Conservation (phyloP, 768 basidiomycete genomes). For the Pleurotus tuoliensis region DNA sequence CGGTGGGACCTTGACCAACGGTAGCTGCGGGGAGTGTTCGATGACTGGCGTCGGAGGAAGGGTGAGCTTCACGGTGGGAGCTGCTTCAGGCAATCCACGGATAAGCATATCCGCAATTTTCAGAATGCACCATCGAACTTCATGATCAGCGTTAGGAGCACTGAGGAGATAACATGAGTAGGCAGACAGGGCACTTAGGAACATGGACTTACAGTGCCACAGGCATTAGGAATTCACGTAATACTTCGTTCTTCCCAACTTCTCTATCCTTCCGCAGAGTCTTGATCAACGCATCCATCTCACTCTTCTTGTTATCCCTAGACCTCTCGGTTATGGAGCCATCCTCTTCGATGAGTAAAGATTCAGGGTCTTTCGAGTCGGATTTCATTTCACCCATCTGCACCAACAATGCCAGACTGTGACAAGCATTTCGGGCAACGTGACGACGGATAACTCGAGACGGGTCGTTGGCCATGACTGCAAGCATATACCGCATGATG, state of each 20-base stretch:
- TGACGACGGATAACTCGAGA: conserved; percentile 82
- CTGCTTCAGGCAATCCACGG: conserved; percentile 74
- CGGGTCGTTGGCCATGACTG: conserved; percentile 82
- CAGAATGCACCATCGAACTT: conserved; percentile 87
- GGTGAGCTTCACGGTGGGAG: conserved; percentile 85
- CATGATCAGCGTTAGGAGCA: conserved; percentile 73
- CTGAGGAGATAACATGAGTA: conserved; percentile 31
- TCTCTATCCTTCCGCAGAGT: conserved; percentile 84
- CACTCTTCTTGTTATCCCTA: conserved; percentile 77
- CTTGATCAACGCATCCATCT: conserved; percentile 82
- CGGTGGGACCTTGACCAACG: conserved; percentile 45
- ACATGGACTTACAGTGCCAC: conserved; percentile 63
- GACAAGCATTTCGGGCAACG: conserved; percentile 81
- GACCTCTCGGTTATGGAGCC: conserved; percentile 65
- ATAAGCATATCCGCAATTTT: conserved; percentile 90
- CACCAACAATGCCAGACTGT: conserved; percentile 81
- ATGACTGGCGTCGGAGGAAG: conserved; percentile 67
- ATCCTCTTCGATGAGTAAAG: conserved; percentile 83
- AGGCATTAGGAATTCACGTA: conserved; percentile 79
- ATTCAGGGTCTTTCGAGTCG: conserved; percentile 66
- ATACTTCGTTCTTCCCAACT: conserved; percentile 72
- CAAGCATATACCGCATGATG: conserved; percentile 84
- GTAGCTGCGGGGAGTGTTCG: conserved; percentile 56
- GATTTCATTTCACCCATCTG: conserved; percentile 90
- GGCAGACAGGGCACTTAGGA: conserved; percentile 1